These are phyloP conservation scores for Neonothopanus nambi DNA, from an alignment of 1,284 basidiomycete species.

Conservation along the genomic window DNA sequence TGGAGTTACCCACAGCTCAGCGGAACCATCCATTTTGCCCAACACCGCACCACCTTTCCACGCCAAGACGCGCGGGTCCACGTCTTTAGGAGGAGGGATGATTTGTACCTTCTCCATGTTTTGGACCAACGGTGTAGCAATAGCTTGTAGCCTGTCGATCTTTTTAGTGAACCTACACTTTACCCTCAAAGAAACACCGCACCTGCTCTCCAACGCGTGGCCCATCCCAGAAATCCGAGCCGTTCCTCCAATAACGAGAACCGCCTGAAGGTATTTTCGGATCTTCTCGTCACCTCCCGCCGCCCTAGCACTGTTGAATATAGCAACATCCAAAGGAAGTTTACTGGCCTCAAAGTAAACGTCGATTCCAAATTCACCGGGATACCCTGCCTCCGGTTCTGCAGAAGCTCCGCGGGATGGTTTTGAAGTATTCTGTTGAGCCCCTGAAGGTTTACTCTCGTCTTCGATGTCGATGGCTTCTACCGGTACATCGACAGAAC, in stretches of 20 bases:
- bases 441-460: constrained; percentile 36
- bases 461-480: constrained; percentile 55
- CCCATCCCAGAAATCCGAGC: constrained; percentile 74
- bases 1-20: constrained; percentile 86
- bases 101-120: constrained; percentile 86
- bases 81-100: constrained; percentile 90
- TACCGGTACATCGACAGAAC: constrained; percentile 37
- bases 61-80: constrained; percentile 85
- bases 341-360: constrained; percentile 85
- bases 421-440: constrained; percentile 16
- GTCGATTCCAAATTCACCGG: constrained; percentile 54
- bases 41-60: constrained; percentile 98
- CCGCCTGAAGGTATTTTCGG: constrained; percentile 85
- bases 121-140: constrained; percentile 77
- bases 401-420: constrained; percentile 4
- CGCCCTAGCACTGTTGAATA: constrained; percentile 88
- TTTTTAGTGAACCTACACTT: constrained; percentile 14
- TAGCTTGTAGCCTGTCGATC: constrained; percentile 68
- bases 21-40: constrained; percentile 86
- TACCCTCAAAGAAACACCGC: constrained; percentile 16
- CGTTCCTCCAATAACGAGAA: constrained; percentile 87
- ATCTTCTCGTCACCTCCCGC: constrained; percentile 88
- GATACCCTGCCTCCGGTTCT: constrained; percentile 8
- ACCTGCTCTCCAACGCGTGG: constrained; percentile 81
- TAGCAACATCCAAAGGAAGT: constrained; percentile 91